Conservation (phyloP, 2,329 filamentous ascomycete species). For the Pseudopyrenochaeta lycopersici region DNA sequence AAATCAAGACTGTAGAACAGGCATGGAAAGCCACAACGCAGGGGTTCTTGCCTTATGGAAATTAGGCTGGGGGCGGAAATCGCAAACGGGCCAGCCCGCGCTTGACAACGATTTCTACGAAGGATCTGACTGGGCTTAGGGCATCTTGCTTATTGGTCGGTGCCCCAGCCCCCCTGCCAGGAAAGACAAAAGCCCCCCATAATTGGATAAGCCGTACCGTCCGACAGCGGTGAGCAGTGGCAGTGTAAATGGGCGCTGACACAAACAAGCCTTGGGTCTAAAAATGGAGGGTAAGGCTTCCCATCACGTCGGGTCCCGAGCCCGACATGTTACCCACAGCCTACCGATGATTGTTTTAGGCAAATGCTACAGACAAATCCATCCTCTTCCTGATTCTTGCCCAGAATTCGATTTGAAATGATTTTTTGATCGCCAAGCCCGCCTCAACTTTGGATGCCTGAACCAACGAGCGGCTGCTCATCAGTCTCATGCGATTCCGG, state of each 20-base stretch:
- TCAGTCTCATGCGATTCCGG: no score
- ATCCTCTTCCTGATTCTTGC: no score
- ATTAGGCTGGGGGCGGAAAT: slow-evolving; percentile 2
- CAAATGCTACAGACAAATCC: no score
- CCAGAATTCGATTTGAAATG: no score
- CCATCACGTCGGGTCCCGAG: not conserved
- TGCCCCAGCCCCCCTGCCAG: not conserved
- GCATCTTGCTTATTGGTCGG: no score
- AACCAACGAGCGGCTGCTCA: no score
- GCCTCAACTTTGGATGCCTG: no score
- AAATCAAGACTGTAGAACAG: not conserved
- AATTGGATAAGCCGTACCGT: not conserved
- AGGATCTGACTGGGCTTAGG: not conserved
- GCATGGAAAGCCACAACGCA: not conserved
- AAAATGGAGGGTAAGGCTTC: no score
- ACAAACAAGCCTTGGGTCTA: not conserved
- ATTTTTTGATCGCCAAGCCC: no score
- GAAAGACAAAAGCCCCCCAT: not conserved
- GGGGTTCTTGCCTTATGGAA: not conserved
- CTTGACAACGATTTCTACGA: no score
- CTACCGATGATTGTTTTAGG: no score
- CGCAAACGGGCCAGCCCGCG: not conserved
- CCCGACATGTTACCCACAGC: no score
- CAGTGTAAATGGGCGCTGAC: not conserved
- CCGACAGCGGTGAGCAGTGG: not conserved